phyloP scores from a whole-genome alignment of 495 filamentous ascomycete genomes.

The Penicillium longicatenatum region DNA sequence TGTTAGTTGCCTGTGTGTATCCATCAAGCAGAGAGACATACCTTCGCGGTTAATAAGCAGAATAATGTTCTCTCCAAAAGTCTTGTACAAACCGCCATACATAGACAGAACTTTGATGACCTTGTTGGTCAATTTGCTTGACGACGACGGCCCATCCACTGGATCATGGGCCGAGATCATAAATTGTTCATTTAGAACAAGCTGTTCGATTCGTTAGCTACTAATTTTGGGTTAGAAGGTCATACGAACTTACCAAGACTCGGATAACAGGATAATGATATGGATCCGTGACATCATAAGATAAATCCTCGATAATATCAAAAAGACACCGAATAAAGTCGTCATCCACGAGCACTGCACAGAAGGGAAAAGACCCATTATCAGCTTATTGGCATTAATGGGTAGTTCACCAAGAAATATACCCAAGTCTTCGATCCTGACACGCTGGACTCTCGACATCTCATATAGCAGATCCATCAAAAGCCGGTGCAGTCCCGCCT shows the following conservation, averaged over 20 bases:
- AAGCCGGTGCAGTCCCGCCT: constrained; percentile 70
- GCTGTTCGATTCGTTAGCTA: constrained; percentile 49
- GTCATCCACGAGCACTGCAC: constrained; percentile 70
- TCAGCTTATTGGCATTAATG: neutral
- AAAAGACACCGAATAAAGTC: constrained; percentile 83
- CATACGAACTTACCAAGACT: constrained; percentile 66
- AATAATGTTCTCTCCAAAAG: constrained; percentile 97
- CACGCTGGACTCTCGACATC: constrained; percentile 89
- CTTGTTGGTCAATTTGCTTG: constrained; percentile 76
- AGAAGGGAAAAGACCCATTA: constrained; percentile 3
- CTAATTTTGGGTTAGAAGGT: neutral
- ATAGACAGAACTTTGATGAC: constrained; percentile 86
- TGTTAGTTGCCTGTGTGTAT: neutral
- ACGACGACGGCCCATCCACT: constrained; percentile 34
- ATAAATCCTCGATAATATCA: constrained; percentile 82
- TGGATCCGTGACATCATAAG: constrained; percentile 88
- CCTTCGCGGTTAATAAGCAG: constrained; percentile 94
- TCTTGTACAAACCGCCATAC: constrained; percentile 79
- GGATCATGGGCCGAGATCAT: constrained; percentile 74
- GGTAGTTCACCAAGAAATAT: constrained; percentile 29
- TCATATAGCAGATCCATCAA: constrained; percentile 92
- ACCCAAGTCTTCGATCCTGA: constrained; percentile 77
- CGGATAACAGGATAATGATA: constrained; percentile 96
- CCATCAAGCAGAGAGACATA: constrained; percentile 22
- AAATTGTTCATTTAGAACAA: constrained; percentile 97